These are phyloP conservation scores for Tagetes erecta DNA, from an alignment of 129 eudicot species.

Conservation along the genomic window DNA sequence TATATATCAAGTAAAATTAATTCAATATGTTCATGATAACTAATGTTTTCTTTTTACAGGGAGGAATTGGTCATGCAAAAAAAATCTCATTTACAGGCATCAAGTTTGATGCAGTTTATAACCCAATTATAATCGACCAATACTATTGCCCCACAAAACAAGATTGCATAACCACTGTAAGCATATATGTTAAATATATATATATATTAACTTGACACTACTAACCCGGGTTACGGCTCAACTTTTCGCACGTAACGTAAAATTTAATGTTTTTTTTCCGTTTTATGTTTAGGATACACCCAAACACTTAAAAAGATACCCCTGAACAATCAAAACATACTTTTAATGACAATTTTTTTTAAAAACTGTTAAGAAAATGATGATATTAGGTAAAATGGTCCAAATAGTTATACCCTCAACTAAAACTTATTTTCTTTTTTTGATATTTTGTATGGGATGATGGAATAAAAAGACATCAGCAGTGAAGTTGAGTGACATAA, in stretches of 20 bases:
- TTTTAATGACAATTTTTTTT: too few species aligned
- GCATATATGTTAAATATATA: not conserved
- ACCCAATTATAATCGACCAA: conserved; percentile 70
- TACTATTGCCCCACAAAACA: conserved; percentile 54
- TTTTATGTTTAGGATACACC: too few species aligned
- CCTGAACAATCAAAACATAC: too few species aligned
- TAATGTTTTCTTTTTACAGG: conserved; percentile 32
- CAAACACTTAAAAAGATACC: too few species aligned
- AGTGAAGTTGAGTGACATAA: conserved; percentile 55
- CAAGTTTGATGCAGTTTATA: conserved; percentile 48
- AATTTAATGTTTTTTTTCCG: too few species aligned
- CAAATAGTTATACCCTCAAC: too few species aligned
- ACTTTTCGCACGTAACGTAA: too few species aligned
- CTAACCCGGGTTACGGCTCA: too few species aligned
- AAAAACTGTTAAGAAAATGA: too few species aligned
- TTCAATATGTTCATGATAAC: too few species aligned
- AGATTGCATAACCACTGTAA: conserved; percentile 46
- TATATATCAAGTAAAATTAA: not conserved
- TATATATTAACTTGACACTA: too few species aligned
- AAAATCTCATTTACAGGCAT: conserved; percentile 60
- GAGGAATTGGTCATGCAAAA: conserved; percentile 69
- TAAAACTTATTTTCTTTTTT: not conserved
- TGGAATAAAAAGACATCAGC: conserved; percentile 39
- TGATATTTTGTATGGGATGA: conserved; percentile 16
- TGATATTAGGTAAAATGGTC: too few species aligned